Percentiles rank a stretch among this genome's conserved stretches.
Evolutionary conservation across 106 monocot species (phyloP).

Genomic region (Platanthera guangdongensis): DNA sequence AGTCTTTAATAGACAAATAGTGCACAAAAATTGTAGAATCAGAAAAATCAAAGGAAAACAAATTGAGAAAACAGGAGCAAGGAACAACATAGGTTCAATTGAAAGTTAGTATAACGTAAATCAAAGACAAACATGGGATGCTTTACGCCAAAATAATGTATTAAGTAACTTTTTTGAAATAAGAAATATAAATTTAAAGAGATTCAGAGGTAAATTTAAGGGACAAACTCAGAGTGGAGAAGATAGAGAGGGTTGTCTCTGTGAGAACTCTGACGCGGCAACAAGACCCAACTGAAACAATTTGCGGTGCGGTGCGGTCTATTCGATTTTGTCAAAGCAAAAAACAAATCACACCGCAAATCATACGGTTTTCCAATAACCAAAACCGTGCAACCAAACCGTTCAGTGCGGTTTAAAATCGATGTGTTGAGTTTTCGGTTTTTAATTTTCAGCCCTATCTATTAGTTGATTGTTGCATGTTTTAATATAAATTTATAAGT

Average conservation of each 20-base stretch:
- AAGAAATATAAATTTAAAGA: background rate
- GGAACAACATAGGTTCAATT: background rate
- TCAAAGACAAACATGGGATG: background rate
- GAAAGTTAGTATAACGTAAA: background rate
- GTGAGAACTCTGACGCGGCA: slow-evolving; percentile 38
- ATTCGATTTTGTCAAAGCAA: too few species aligned
- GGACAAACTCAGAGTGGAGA: background rate
- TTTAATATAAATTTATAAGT: too few species aligned
- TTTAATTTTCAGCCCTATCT: too few species aligned
- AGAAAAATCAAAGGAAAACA: background rate
- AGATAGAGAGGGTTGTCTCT: slow-evolving; percentile 2
- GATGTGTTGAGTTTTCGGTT: too few species aligned
- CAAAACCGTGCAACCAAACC: too few species aligned
- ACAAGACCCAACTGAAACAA: slow-evolving; percentile 32
- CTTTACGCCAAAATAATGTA: background rate
- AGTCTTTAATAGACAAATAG: too few species aligned
- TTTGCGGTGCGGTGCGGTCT: slow-evolving; percentile 23
- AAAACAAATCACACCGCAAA: too few species aligned
- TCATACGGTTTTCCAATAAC: too few species aligned
- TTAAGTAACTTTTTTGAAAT: background rate
- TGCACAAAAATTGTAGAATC: too few species aligned
- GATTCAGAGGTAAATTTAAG: background rate
- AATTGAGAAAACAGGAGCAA: background rate
- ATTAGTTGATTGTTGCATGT: too few species aligned
- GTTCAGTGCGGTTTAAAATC: too few species aligned